A percentile compares a stretch with the other conserved stretches of the same genome.
Conservation (phyloP, 768 basidiomycete species). For the Tulasnella sp. region DNA sequence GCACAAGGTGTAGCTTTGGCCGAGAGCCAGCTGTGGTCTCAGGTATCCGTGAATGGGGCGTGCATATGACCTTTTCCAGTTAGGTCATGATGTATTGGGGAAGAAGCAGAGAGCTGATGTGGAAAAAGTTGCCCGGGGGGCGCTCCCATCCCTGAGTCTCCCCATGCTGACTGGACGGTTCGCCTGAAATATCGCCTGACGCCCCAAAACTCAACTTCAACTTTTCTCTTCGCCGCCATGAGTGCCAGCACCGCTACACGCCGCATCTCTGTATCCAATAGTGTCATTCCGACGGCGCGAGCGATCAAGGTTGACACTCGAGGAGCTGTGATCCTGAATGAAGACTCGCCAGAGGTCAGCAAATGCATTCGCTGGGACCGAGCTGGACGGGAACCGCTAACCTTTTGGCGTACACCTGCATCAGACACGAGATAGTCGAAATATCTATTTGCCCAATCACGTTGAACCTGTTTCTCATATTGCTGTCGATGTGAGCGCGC, state of each 20-base stretch:
- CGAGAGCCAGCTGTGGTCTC: neutral
- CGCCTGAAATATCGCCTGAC: neutral
- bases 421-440: slow-evolving; percentile 88
- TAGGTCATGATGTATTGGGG: neutral
- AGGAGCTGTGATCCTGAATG: slow-evolving; percentile 87
- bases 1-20: neutral
- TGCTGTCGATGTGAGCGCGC: slow-evolving; percentile 81
- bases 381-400: neutral
- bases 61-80: neutral
- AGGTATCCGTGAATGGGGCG: neutral
- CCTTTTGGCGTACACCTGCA: neutral
- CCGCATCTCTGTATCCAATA: slow-evolving; percentile 8
- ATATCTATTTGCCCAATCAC: slow-evolving; percentile 96
- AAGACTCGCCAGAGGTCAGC: slow-evolving; percentile 88
- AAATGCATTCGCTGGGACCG: neutral
- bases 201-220: neutral
- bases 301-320: slow-evolving; percentile 93
- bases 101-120: neutral
- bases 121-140: slow-evolving; percentile 1
- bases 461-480: slow-evolving; percentile 97
- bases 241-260: neutral
- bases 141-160: neutral
- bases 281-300: slow-evolving; percentile 64
- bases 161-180: slow-evolving; percentile 4
- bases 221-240: slow-evolving; percentile 9